A percentile compares a stretch with the other conserved stretches of the same genome.
Conservation (phyloP, 2,329 filamentous ascomycete species). For the Nemania serpens region DNA sequence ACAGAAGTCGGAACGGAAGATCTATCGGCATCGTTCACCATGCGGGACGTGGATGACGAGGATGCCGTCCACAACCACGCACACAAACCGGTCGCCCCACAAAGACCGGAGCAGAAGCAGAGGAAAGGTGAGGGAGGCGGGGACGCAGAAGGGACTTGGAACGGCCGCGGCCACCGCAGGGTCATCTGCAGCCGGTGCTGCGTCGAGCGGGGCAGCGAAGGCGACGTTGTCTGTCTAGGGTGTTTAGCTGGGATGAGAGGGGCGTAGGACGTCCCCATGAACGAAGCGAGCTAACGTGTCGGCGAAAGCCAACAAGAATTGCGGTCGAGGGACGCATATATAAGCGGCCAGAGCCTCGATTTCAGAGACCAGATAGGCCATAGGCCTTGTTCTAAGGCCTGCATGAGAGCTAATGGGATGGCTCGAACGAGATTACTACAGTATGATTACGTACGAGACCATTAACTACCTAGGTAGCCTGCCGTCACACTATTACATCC, state of each 20-base stretch:
- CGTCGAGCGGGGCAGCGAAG: conserved; percentile 66
- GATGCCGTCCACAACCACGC: conserved; percentile 15
- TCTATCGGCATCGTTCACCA: conserved; percentile 53
- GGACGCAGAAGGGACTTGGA: conserved; percentile 46
- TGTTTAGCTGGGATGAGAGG: conserved; percentile 57
- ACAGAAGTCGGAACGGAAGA: conserved; percentile 36
- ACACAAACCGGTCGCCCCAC: not conserved
- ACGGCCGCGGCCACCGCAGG: conserved; percentile 50
- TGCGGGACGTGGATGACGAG: conserved; percentile 53
- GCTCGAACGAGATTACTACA: not conserved
- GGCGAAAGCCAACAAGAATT: too few species aligned
- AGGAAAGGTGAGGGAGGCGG: conserved; percentile 34
- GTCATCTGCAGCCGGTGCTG: conserved; percentile 71
- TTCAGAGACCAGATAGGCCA: not conserved
- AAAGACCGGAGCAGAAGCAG: conserved; percentile 23
- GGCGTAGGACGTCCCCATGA: conserved; percentile 36
- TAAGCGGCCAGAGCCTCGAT: not conserved
- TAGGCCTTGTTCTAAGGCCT: not conserved
- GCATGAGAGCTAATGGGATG: not conserved
- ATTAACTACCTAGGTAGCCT: not conserved
- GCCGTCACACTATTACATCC: not conserved
- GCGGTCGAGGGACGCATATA: not conserved
- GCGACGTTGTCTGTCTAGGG: conserved; percentile 69
- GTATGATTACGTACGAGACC: not conserved
- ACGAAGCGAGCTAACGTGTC: not conserved